Evolutionary conservation across 192 early-diverging fungal genomes (phyloP).

Genomic region (Coemansia javaensis): DNA sequence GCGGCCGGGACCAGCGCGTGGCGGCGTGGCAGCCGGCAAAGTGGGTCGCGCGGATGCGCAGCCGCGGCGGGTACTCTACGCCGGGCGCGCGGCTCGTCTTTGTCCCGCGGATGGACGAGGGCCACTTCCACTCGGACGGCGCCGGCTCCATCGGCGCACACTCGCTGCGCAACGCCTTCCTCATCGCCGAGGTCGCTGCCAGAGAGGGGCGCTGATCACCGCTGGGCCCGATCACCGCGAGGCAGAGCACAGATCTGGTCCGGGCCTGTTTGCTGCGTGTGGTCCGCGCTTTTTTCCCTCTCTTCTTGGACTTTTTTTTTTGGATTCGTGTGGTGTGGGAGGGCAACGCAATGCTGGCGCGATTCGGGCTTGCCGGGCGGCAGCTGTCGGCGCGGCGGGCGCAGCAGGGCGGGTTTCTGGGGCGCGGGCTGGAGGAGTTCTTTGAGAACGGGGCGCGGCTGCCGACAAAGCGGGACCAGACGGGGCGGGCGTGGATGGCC

Average conservation of each 20-base stretch:
- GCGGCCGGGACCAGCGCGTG: conserved; percentile 77
- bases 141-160: conserved; percentile 16
- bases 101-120: conserved; percentile 16
- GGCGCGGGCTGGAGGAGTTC: conserved; percentile 61
- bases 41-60: conserved; percentile 73
- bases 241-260: too few species aligned
- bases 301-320: neutral
- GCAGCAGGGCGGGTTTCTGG: conserved; percentile 46
- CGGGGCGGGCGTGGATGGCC: conserved; percentile 82
- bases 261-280: too few species aligned
- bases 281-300: neutral
- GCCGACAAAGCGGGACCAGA: conserved; percentile 46
- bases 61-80: conserved; percentile 14
- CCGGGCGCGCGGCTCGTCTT: conserved; percentile 15
- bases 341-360: conserved; percentile 21
- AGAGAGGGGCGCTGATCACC: too few species aligned
- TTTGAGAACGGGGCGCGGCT: conserved; percentile 54
- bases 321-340: neutral
- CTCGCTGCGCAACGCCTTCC: conserved; percentile 32
- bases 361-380: conserved; percentile 17
- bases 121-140: conserved; percentile 27
- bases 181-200: conserved; percentile 14
- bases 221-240: too few species aligned
- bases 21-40: conserved; percentile 82
- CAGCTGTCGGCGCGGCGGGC: conserved; percentile 37